These are phyloP conservation scores for Collybiopsis confluens DNA, from an alignment of 768 basidiomycete species.

Conservation along the genomic window DNA sequence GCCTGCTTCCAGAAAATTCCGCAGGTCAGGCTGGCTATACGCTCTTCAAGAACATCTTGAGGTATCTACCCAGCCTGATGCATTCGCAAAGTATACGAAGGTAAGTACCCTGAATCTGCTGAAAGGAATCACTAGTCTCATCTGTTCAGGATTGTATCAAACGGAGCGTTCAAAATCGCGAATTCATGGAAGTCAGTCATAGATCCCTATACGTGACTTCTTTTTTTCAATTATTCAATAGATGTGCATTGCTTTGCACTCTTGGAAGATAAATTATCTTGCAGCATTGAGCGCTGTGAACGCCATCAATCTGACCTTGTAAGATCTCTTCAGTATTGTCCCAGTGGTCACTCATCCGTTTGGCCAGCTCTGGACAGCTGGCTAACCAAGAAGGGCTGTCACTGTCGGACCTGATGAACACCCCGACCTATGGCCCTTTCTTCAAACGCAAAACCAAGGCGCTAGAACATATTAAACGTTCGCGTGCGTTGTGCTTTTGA, in stretches of 20 bases:
- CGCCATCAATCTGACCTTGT: slow-evolving; percentile 14
- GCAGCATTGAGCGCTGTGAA: neutral
- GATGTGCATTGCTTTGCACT: slow-evolving; percentile 19
- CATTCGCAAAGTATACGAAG: slow-evolving; percentile 6
- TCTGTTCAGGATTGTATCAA: neutral
- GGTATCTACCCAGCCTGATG: neutral
- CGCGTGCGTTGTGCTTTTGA: slow-evolving; percentile 27
- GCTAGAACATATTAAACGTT: slow-evolving; percentile 31
- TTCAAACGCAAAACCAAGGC: slow-evolving; percentile 31
- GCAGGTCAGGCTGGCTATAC: neutral
- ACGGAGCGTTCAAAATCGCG: neutral
- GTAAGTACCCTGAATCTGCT: neutral
- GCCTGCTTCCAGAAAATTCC: neutral
- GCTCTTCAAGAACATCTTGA: slow-evolving; percentile 12
- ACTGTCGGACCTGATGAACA: slow-evolving; percentile 34
- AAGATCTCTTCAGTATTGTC: slow-evolving; percentile 4
- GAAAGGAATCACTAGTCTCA: neutral
- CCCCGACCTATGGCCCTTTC: slow-evolving; percentile 34
- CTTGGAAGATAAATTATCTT: slow-evolving; percentile 23
- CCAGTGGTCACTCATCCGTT: no score
- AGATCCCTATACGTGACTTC: neutral
- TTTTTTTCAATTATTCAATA: neutral
- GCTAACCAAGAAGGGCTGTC: slow-evolving; percentile 37
- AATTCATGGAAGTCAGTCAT: slow-evolving; percentile 3
- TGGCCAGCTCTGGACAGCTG: neutral